phyloP scores from a whole-genome alignment of 257 asterid genomes.

The Gentiana dahurica region DNA sequence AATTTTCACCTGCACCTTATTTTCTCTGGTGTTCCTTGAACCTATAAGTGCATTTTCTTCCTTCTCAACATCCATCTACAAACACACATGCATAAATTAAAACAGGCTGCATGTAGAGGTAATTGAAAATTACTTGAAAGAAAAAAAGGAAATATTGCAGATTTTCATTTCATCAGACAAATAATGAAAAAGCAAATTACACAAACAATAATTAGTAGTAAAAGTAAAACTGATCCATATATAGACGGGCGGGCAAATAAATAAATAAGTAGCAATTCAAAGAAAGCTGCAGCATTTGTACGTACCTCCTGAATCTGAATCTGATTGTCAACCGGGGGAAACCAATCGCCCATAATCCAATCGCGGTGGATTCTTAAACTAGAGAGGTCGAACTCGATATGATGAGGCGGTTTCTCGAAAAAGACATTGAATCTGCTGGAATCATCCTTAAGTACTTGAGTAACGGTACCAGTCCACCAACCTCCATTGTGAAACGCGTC shows the following conservation, averaged over 20 bases:
- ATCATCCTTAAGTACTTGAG: slow-evolving; percentile 10
- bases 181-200: too few relatives aligned
- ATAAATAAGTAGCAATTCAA: too few relatives aligned
- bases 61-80: slow-evolving; percentile 6
- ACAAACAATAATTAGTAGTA: too few relatives aligned
- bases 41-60: slow-evolving; percentile 10
- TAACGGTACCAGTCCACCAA: slow-evolving; percentile 62
- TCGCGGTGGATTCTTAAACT: slow-evolving; percentile 52
- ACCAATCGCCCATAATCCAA: slow-evolving; percentile 58
- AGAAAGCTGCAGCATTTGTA: too few relatives aligned
- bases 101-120: too few relatives aligned
- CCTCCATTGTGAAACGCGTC: slow-evolving; percentile 54
- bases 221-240: too few relatives aligned
- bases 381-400: slow-evolving; percentile 30
- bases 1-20: slow-evolving; percentile 16
- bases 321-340: slow-evolving; percentile 24
- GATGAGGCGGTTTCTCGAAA: slow-evolving; percentile 46
- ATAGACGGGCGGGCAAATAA: too few relatives aligned
- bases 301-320: slow-evolving; percentile 23
- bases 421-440: slow-evolving; percentile 24
- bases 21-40: slow-evolving; percentile 17
- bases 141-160: too few relatives aligned
- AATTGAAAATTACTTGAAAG: too few relatives aligned
- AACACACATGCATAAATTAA: too few relatives aligned
- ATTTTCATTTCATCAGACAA: too few relatives aligned